Base-by-base conservation (phyloP, 2,329 filamentous ascomycete genomes). In the Coniochaeta ligniaria region DNA sequence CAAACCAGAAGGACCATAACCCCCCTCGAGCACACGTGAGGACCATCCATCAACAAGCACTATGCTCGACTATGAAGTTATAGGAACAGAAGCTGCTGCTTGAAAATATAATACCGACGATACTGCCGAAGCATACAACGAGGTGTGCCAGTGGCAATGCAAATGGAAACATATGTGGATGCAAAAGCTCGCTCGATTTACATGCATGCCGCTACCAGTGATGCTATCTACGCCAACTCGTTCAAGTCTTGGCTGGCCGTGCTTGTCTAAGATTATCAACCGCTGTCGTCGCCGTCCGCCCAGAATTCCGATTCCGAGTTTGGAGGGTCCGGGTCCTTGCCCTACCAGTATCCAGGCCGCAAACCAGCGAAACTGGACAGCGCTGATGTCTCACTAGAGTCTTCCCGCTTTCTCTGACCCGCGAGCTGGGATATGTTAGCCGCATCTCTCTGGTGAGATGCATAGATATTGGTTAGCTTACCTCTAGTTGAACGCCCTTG, bases 401-500 rank as follows among this genome's bases (percentile, higher is more conserved):
- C 82, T 61, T 90, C 88, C 68, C 85, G 88, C 74, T 89, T 90
- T 63, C 88, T 80, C 69, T 91, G 88, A 17, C 89, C 89, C 52
- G 83, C 83, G 69, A 89, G 72, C 86, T 89, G 65, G 26, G 31
- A 59, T 58, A 63, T 63, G 60, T 68, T 54, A 68, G 59, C 24
- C 45, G 28, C 12, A 16, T n/a, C 4, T 11, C 57, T 54, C 35
- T n/a, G 22, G 60, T 28, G 52, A 59, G 45, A n/a, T n/a, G 26
- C 61, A 58, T n/a, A n/a, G 38, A 41, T 41, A 41, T 41, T 14
- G 12, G 38, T n/a, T 41, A 7, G 75, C 83, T 75, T 74, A 89
- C 86, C 83, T 99, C 95, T 65, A 96, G 80, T 72, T 96, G 93
- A 65, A 99, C 95, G 66, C 90, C 88, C 68, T 94, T 89, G 76